A percentile compares a stretch with the other conserved stretches of the same genome.
These are phyloP conservation scores for Pontederia paniculata DNA, from an alignment of 176 grass and related monocot genomes.

Conservation along the genomic window DNA sequence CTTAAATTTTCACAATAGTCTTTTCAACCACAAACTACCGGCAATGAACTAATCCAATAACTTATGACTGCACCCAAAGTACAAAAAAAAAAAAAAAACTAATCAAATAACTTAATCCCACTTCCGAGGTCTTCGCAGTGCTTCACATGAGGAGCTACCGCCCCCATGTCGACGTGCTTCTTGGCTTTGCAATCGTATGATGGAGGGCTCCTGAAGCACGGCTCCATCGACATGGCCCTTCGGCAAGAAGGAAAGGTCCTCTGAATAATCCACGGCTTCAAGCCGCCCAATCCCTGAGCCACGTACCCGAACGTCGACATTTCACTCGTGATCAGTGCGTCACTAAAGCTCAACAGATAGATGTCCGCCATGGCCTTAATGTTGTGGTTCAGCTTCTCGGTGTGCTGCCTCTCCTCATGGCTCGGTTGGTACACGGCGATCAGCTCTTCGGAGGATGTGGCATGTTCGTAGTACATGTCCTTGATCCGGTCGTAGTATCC, in stretches of 20 bases:
- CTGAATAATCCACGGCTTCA: neutral
- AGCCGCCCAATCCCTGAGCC: slow-evolving; percentile 23
- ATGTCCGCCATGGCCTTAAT: slow-evolving; percentile 49
- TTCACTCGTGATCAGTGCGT: too few relatives aligned
- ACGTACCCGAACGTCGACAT: too few relatives aligned
- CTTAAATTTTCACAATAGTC: too few relatives aligned
- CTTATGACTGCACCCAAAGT: too few relatives aligned
- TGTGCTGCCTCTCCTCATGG: slow-evolving; percentile 32
- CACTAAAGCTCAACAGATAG: slow-evolving; percentile 51
- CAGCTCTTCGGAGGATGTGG: too few relatives aligned
- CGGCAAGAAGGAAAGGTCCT: neutral
- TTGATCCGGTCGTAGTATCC: too few relatives aligned
- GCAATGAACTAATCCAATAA: too few relatives aligned
- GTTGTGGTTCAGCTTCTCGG: slow-evolving; percentile 35
- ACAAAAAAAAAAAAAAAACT: too few relatives aligned
- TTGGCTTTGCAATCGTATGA: slow-evolving; percentile 12
- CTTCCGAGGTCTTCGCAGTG: slow-evolving; percentile 93
- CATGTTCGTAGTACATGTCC: too few relatives aligned
- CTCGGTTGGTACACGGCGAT: slow-evolving; percentile 66
- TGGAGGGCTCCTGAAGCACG: slow-evolving; percentile 12
- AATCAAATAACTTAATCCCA: slow-evolving; percentile 73
- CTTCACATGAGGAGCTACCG: slow-evolving; percentile 64
- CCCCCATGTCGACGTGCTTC: slow-evolving; percentile 53
- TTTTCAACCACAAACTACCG: too few relatives aligned
- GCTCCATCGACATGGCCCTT: neutral